Conservation (phyloP, 2,329 filamentous ascomycete species). For the Chrysoporthe deuterocubensis region DNA sequence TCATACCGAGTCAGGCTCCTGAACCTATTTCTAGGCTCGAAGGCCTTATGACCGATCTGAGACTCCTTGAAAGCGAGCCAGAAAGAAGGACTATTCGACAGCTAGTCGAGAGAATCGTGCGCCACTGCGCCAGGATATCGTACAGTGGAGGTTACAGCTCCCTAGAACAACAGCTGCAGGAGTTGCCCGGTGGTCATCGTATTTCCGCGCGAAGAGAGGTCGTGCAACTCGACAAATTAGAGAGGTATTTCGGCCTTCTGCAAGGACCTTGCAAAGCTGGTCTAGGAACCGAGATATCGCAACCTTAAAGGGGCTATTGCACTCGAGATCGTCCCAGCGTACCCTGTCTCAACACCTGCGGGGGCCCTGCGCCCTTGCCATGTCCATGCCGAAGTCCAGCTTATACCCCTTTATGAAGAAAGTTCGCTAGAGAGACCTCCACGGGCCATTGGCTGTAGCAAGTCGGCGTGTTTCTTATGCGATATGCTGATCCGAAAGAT, state of each 20-base stretch:
- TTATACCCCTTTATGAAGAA: background rate
- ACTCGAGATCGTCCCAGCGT: background rate
- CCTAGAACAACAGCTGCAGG: background rate
- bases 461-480: background rate
- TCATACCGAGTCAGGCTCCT: background rate
- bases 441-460: background rate
- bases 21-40: background rate
- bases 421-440: background rate
- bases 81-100: background rate
- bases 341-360: background rate
- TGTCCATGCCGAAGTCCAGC: background rate
- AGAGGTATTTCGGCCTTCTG: background rate
- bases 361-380: background rate
- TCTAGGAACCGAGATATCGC: too few relatives aligned
- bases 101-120: background rate
- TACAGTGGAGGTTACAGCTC: background rate
- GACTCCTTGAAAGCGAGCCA: background rate
- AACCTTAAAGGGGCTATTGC: background rate
- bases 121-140: background rate
- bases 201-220: background rate
- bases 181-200: background rate
- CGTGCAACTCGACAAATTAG: background rate
- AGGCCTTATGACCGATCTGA: background rate
- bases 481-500: background rate
- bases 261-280: background rate